Conservation (phyloP, 1,284 basidiomycete species). For the Trichosporon asahii region DNA sequence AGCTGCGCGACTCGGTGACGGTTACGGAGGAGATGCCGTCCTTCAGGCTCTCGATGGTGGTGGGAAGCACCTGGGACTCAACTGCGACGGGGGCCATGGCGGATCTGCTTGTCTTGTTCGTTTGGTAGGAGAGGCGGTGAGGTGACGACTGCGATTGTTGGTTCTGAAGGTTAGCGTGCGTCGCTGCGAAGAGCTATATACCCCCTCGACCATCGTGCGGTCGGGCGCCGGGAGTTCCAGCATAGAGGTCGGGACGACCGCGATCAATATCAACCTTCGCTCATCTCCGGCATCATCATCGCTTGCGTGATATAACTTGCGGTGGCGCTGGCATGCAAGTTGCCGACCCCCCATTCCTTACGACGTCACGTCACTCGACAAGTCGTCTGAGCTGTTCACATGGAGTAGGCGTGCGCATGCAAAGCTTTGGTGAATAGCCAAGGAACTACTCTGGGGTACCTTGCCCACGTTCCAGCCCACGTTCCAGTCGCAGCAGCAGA, state of each 20-base stretch:
- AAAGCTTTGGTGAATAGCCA: not conserved
- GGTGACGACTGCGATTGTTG: not conserved
- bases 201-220: not conserved
- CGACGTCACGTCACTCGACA: not conserved
- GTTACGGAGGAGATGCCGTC: conserved; percentile 11
- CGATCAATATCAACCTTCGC: not conserved
- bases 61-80: not conserved
- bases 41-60: conserved; percentile 24
- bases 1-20: conserved; percentile 6
- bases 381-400: not conserved
- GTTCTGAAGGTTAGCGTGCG: not conserved
- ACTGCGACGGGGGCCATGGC: conserved; percentile 25
- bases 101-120: not conserved
- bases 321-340: not conserved
- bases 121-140: not conserved
- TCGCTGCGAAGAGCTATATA: not conserved
- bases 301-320: not conserved
- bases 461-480: not conserved
- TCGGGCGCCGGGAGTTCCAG: not conserved
- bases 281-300: conserved; percentile 6
- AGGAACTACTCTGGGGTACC: not conserved
- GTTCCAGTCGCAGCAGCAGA: not conserved
- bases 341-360: not conserved
- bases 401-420: not conserved
- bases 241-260: not conserved